Evolutionary conservation across 257 asterid genomes (phyloP).

Genomic region (Solanum chmielewskii): DNA sequence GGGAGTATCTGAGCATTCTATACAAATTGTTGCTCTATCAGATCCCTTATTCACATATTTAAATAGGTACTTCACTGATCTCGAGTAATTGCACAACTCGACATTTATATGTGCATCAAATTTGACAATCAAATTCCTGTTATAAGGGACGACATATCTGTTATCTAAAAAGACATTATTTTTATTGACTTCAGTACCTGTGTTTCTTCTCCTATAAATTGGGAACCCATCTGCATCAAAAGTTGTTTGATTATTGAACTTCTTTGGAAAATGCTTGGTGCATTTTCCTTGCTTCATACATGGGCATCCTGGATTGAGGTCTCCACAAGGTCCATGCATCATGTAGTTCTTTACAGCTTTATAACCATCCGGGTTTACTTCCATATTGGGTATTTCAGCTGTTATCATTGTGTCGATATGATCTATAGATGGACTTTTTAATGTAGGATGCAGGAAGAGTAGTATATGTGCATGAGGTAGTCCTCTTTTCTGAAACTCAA

Average conservation of each 20-base stretch:
- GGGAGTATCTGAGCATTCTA: neutral
- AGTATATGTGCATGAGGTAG: neutral
- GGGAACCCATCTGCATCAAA: neutral
- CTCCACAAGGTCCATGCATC: neutral
- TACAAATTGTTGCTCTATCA: neutral
- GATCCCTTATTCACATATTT: neutral
- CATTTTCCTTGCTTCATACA: neutral
- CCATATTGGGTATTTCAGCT: neutral
- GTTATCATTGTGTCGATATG: neutral
- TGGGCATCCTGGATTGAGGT: neutral
- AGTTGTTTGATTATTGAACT: neutral
- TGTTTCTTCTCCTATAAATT: neutral
- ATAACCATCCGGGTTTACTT: neutral
- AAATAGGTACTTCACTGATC: neutral
- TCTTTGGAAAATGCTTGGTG: neutral
- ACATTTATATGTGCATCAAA: neutral
- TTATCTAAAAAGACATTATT: neutral
- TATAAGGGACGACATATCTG: neutral
- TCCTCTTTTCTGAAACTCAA: neutral
- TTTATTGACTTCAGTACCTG: neutral
- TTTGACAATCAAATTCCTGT: neutral
- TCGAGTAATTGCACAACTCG: neutral
- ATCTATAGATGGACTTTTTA: neutral
- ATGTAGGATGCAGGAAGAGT: neutral
- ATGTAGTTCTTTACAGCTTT: neutral